Conservation (phyloP, 495 filamentous ascomycete species). For the Cairneyella variabilis region DNA sequence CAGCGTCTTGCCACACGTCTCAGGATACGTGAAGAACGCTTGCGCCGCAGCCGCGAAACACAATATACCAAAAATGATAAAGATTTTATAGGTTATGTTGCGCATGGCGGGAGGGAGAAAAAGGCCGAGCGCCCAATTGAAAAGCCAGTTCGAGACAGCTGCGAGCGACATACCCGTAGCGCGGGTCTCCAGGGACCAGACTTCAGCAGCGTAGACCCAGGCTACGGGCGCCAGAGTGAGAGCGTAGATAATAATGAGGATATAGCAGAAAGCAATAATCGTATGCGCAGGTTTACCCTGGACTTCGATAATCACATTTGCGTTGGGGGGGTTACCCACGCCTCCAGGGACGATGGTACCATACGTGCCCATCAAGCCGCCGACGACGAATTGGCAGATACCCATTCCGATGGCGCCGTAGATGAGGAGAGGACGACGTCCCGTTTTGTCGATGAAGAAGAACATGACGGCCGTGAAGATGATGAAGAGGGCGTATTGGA, state of each 20-base stretch:
- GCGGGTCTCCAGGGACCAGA: constrained; percentile 71
- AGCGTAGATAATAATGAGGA: constrained; percentile 68
- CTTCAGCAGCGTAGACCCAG: constrained; percentile 75
- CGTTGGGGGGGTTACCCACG: constrained; percentile 52
- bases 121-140: constrained; percentile 70
- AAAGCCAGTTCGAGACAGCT: constrained; percentile 69
- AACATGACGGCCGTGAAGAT: constrained; percentile 64
- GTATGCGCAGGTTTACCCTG: constrained; percentile 57
- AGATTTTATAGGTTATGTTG: constrained; percentile 69
- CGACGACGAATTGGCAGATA: constrained; percentile 64
- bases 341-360: constrained; percentile 48
- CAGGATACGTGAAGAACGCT: constrained; percentile 65
- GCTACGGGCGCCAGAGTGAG: constrained; percentile 65
- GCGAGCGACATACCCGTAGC: constrained; percentile 68
- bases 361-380: constrained; percentile 48
- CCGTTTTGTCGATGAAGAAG: constrained; percentile 70
- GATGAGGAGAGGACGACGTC: constrained; percentile 67
- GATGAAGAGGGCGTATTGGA: constrained; percentile 76
- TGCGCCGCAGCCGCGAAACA: constrained; percentile 60
- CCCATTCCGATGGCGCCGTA: constrained; percentile 67
- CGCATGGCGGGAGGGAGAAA: constrained; percentile 68
- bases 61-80: constrained; percentile 72
- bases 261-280: constrained; percentile 69
- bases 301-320: constrained; percentile 62
- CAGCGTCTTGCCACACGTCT: constrained; percentile 65